Base-by-base conservation (phyloP, 1,284 basidiomycete species). In the Malassezia furfur region DNA sequence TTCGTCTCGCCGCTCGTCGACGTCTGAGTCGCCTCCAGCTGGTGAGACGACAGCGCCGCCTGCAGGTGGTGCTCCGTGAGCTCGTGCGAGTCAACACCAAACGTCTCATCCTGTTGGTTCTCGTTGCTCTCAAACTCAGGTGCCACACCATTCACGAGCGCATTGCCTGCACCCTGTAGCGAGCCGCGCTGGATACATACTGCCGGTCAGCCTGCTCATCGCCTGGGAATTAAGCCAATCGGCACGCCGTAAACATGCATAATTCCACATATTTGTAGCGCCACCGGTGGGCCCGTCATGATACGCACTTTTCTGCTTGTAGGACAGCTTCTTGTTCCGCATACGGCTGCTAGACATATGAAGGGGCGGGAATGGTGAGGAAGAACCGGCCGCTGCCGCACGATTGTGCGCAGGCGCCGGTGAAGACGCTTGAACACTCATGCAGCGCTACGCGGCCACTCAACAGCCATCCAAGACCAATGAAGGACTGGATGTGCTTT, bases 1-100 rank as follows among this genome's bases (percentile, higher is more conserved):
- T 67, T 68, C 17, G 41, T 10, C 22, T 51, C 49, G 3, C 53
- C 56, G 17, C 44, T 38, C 10, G 17, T 30, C 19, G 52, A 31
- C 7, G 57, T 36, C 46, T 65, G 61, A 7, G 61, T 49, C 9
- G 63, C 55, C n/a, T 66, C 70, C 19, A 74, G 59, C 55, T 74
- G 71, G 40, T 64, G 66, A 2, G 69, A 72, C 1, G 71, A 74
- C 21, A 74, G 53, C n/a, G 71, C 71, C 10, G 71, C 71, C 52
- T 74, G 71, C 41, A 74, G 47, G 60, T 74, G 71, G 58, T 74
- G 70, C 46, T 74, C 71, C 37, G 66, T 64, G 31, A 71, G 62
- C 30, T 71, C 68, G 57, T 59, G 64, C 17, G 66, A 63, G 31
- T 71, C 68, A 12, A 71, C 68, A 57, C 68, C 68, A 32, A 71